Conservation (phyloP, 345 rosid genomes). For the Mercurialis annua region DNA sequence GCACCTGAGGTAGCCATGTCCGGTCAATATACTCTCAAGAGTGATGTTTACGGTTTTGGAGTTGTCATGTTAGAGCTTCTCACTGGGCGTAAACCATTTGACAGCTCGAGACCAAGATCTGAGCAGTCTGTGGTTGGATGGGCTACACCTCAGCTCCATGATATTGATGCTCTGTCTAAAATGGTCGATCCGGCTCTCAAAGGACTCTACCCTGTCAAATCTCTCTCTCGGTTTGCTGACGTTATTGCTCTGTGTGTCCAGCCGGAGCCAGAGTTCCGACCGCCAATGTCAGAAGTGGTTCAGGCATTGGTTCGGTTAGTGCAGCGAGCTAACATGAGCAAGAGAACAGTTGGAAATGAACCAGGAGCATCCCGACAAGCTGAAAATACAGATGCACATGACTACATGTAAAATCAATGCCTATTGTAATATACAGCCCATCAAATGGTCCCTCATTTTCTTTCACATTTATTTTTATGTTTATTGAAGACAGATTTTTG, state of each 20-base stretch:
- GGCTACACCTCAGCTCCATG: conserved; percentile 99
- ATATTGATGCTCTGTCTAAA: conserved; percentile 88
- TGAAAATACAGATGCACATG: conserved; percentile 38
- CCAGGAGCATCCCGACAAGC: conserved; percentile 40
- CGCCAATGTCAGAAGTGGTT: conserved; percentile 99
- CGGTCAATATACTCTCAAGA: conserved; percentile 80
- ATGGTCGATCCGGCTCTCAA: conserved; percentile 97
- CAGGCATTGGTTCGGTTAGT: conserved; percentile 89
- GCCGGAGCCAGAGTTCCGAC: conserved; percentile 99
- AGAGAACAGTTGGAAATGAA: conserved; percentile 72
- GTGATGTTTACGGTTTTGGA: conserved; percentile 94
- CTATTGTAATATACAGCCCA: conserved; percentile 6
- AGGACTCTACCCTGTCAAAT: conserved; percentile 95
- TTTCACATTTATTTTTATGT: background rate
- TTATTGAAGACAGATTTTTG: conserved; percentile 2
- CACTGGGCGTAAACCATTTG: conserved; percentile 96
- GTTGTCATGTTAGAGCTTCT: conserved; percentile 97
- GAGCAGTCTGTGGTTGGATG: conserved; percentile 98
- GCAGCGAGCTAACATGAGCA: conserved; percentile 97
- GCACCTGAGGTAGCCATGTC: conserved; percentile 98
- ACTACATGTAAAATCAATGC: conserved; percentile 44
- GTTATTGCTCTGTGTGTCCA: conserved; percentile 98
- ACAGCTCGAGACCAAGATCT: conserved; percentile 80
- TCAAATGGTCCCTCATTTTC: background rate
- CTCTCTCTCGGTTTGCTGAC: conserved; percentile 97